Evolutionary conservation across 2,329 filamentous ascomycete species (phyloP), one percentile per base, ranked within the genome.

Genomic region (Verticillium longisporum): DNA sequence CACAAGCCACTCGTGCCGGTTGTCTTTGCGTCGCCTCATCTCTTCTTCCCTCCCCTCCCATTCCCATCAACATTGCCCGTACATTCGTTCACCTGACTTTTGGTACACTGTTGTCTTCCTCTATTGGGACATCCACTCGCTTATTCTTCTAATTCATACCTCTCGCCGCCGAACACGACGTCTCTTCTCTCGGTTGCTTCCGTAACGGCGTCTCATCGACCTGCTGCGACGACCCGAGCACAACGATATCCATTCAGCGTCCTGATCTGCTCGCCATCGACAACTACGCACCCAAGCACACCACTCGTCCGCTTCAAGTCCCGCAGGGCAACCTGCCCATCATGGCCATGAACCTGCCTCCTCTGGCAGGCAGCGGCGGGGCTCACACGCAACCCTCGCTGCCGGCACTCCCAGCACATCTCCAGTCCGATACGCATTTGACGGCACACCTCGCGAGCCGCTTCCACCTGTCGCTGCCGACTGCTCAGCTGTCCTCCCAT

Each of bases 381-480:
- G 83, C 85, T 77, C 92, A 88, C 79, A 91, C 83, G 65, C 92
- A 97, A 77, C 85, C 92, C 61, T 97, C 94, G 63, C 81, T 99
- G 69, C 92, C 94, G 26, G 88, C 92, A 64, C 81, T 99, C 67
- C 94, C 95, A 56, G 86, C 90, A 64, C 95, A 92, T 79, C 83
- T 88, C 58, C 88, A 92, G 76, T 88, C 87, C 67, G 89, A 91
- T 70, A 90, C 88, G 55, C 88, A 92, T 70, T 80, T 94, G 67
- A 95, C 90, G 3, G 89, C 89, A 59, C 91, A 94, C 74, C 84
- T 95, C 64, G 91, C 90, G 68, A 92, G 85, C 74, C 92, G 94
- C 60, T 99, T 97, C 75, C 95, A 99, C 78, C 90, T 96, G 59
- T 90, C 91, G 60, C 80, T 95, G 62, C 92, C 95, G 10, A 96